Percentiles rank a stretch among this genome's conserved stretches.
Conservation (phyloP, 129 eudicot species). For the Helianthus annuus region DNA sequence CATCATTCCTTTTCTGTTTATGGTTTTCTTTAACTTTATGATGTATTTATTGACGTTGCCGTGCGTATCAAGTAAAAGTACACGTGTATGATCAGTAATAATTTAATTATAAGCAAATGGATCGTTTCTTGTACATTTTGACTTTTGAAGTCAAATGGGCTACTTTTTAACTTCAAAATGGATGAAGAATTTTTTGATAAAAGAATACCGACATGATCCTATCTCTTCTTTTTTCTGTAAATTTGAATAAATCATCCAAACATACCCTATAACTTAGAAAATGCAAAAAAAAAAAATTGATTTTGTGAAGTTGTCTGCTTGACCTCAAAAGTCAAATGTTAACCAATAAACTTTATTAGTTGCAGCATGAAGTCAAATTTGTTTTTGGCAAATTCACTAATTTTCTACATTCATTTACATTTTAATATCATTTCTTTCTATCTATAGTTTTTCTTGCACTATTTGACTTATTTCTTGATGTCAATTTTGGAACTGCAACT, state of each 20-base stretch:
- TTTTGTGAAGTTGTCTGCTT: neutral
- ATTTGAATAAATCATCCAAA: neutral
- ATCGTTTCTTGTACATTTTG: constrained; percentile 12
- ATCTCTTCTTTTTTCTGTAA: neutral
- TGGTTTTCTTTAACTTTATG: too few relatives aligned
- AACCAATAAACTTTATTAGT: neutral
- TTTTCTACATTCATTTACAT: neutral
- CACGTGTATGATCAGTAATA: neutral
- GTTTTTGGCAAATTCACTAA: neutral
- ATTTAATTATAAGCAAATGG: neutral
- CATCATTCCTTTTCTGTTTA: neutral
- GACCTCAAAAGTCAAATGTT: constrained; percentile 19
- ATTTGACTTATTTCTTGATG: neutral
- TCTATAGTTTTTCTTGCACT: neutral
- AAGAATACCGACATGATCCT: neutral
- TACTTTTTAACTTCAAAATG: neutral
- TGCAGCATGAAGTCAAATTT: neutral
- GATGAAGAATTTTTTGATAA: neutral
- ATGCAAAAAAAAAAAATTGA: neutral
- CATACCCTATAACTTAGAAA: neutral
- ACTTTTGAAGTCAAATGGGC: constrained; percentile 16
- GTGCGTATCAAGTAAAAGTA: too few relatives aligned
- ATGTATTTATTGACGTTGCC: too few relatives aligned
- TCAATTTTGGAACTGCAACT: too few relatives aligned
- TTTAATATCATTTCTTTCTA: neutral